Conservation (phyloP, 192 early-diverging fungal species). For the Coemansia sp. region DNA sequence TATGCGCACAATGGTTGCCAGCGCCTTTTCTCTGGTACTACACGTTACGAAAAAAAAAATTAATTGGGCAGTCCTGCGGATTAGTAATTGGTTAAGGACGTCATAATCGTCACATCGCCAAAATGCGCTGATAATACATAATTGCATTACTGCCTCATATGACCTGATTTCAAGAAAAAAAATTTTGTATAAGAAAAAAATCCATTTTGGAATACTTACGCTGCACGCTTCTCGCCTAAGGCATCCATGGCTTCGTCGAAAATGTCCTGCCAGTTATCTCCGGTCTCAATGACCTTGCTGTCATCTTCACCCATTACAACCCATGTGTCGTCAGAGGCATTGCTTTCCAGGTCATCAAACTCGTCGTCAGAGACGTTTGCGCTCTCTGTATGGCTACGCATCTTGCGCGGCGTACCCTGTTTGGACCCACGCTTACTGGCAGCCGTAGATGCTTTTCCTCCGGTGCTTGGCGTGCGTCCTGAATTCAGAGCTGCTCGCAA, state of each 20-base stretch:
- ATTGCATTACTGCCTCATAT: no score
- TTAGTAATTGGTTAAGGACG: not conserved
- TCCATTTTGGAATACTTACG: slow-evolving; percentile 5
- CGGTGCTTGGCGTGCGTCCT: slow-evolving; percentile 26
- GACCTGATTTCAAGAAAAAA: no score
- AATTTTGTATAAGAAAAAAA: no score
- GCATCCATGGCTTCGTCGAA: slow-evolving; percentile 31
- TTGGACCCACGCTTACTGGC: slow-evolving; percentile 9
- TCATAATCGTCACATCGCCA: no score
- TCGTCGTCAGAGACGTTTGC: slow-evolving; percentile 36
- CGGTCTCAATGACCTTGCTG: not conserved
- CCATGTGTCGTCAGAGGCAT: slow-evolving; percentile 42
- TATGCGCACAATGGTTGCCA: slow-evolving; percentile 50
- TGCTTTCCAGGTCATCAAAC: slow-evolving; percentile 23
- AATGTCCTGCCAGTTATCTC: slow-evolving; percentile 27
- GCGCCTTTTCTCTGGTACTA: slow-evolving; percentile 61
- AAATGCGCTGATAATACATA: no score
- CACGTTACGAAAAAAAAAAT: not conserved
- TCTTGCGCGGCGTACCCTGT: slow-evolving; percentile 26
- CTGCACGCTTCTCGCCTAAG: slow-evolving; percentile 38
- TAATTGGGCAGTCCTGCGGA: not conserved
- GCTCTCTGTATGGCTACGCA: slow-evolving; percentile 16
- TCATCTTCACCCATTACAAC: slow-evolving; percentile 15
- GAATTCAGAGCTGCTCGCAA: slow-evolving; percentile 20
- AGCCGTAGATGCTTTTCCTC: slow-evolving; percentile 8